Evolutionary conservation across 768 basidiomycete genomes (phyloP), one percentile per base, ranked within the genome.

Genomic region (Pholiota molesta): DNA sequence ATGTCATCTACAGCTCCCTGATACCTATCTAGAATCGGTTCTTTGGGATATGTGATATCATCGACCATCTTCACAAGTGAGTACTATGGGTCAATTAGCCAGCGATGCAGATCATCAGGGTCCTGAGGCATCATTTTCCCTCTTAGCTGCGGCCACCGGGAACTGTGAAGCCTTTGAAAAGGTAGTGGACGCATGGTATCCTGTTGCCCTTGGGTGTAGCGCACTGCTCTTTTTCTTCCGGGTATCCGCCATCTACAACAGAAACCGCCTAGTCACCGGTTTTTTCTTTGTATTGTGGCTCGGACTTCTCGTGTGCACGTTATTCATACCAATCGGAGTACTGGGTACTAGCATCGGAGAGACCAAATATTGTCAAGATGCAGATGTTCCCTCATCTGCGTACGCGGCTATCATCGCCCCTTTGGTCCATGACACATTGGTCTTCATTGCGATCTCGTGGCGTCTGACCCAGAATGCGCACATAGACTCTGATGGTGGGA

Each of bases 241-340:
- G 1, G 63, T 73, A 2, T 60, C 55, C 10, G 67, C 74, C 0
- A 58, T 74, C 28, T 76, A 65, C 57, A 49, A 62, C 21, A 57
- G 68, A 33, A 64, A 71, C 19, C 62, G 59, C 11, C 23, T 53
- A 8, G 52, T 73, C 21, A 56, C 66, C 8, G 44, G 57, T 0
- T 60, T 69, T 29, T 76, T 77, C 63, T 69, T 66, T 40, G 37
- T 70, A 19, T 60, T 76, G 8, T 77, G 74, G 74, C 65, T 77
- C 2, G 55, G 57, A 1, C 68, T 72, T 31, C 31, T 74, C 14
- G 74, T 62, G 8, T 62, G 62, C 3, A 65, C 72, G 8, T 5
- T 75, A 11, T 66, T 72, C 5, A 65, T 70, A 4, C 67, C 72
- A 1, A 55, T 71, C 16, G 70, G 65, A 31, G 59, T 71, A 2